These are phyloP conservation scores for Straminergon stramineum DNA, from an alignment of 225 moss, liverwort and hornwort genomes.

Conservation along the genomic window DNA sequence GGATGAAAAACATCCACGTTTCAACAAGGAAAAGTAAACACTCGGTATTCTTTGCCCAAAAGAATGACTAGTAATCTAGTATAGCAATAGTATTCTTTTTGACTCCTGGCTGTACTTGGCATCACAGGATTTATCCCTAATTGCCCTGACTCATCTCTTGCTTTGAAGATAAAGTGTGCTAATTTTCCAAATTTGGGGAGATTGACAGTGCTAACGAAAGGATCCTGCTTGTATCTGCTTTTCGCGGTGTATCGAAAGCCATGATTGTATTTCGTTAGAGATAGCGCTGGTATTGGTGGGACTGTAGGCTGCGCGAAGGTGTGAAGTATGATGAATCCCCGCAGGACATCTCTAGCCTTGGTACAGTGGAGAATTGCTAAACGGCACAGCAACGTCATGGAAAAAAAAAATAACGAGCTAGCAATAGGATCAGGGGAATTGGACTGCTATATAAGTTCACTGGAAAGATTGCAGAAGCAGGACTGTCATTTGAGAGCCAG, in stretches of 20 bases:
- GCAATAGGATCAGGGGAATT: neutral
- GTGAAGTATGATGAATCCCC: neutral
- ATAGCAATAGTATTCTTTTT: too few relatives aligned
- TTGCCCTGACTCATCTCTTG: neutral
- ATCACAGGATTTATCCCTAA: neutral
- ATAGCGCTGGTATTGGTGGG: neutral
- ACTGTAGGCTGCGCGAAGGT: neutral
- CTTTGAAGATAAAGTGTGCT: too few relatives aligned
- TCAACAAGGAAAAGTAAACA: too few relatives aligned
- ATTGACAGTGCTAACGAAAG: neutral
- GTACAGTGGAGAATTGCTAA: neutral
- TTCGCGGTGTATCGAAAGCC: neutral
- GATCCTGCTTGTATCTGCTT: neutral
- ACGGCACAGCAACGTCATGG: neutral
- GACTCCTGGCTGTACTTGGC: neutral
- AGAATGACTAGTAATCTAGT: neutral
- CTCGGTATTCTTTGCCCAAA: neutral
- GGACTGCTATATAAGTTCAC: neutral
- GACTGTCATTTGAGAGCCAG: neutral
- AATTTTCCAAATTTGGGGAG: neutral
- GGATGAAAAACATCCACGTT: neutral
- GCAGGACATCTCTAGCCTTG: neutral
- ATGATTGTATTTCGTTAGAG: neutral
- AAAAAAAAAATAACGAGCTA: neutral
- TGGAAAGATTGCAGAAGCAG: neutral